Percentiles rank a stretch among this genome's conserved stretches.
These are phyloP conservation scores for Kwoniella heveanensis DNA, from an alignment of 768 basidiomycete genomes.

Conservation along the genomic window DNA sequence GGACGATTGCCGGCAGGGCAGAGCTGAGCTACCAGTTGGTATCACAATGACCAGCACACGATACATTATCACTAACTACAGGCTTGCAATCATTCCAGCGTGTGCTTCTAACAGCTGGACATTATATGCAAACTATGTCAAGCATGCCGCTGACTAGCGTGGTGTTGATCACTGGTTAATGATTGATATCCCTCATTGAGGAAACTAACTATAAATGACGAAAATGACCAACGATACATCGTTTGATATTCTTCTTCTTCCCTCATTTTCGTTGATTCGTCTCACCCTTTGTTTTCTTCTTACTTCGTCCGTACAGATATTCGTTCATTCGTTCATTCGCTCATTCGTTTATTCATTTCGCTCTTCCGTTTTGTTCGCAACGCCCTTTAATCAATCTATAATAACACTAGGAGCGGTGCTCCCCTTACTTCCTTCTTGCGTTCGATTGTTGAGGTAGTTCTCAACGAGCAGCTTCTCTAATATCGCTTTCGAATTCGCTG, in stretches of 20 bases:
- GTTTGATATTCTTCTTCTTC: background rate
- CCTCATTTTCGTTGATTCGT: too few species aligned
- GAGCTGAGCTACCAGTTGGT: background rate
- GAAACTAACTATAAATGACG: too few species aligned
- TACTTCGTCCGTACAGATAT: background rate
- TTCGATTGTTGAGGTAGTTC: background rate
- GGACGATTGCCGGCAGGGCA: background rate
- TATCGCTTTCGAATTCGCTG: slow-evolving; percentile 11
- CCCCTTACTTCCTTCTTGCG: background rate
- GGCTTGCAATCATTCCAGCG: background rate
- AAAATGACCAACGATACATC: background rate
- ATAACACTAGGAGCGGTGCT: slow-evolving; percentile 11
- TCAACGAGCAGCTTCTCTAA: background rate
- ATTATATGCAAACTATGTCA: too few species aligned
- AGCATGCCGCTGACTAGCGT: too few species aligned
- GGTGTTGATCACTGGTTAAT: too few species aligned
- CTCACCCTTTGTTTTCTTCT: background rate
- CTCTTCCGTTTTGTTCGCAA: too few species aligned
- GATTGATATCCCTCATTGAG: too few species aligned
- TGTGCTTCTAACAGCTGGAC: too few species aligned
- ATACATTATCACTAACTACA: background rate
- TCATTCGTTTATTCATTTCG: background rate
- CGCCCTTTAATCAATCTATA: too few species aligned
- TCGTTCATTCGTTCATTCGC: background rate
- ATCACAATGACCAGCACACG: background rate